Evolutionary conservation across 164 flowering plant species (phyloP), one percentile per base, ranked within the genome.

Genomic region (Houttuynia cordata): DNA sequence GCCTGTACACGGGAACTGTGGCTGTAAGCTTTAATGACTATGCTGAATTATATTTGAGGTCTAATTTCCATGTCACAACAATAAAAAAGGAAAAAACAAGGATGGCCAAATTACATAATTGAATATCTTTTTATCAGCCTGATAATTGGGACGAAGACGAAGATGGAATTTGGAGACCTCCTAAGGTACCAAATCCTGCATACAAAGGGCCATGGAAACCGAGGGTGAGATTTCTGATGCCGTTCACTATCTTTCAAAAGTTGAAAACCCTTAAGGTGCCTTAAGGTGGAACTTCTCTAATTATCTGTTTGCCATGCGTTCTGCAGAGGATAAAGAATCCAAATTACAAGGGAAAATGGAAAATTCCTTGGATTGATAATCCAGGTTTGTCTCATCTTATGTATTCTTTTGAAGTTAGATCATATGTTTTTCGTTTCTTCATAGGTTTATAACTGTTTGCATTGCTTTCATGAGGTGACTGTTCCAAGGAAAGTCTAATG

Each of bases 201-300:
- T 89, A 83, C 75, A 89, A 82, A 76, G 98, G 98, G 51, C 91
- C 96, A 57, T 92, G 98, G 97, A 92, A 86, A 76, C 85, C 70
- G 17, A 92, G 83, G 94, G 98, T 87, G 22, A 37, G 73, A 57
- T 19, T 10, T 10, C 37, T 18, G 45, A 6, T 9, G 23, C 40
- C 60, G 19, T 53, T 21, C 49, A 30, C 37, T 30, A 37, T 18
- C n/a, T 42, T 59, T 19, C 25, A 42, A 49, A 19, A 60, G 53
- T 24, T 25, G 54, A 13, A 34, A 14, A 51, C 21, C n/a, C n/a
- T n/a, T n/a, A n/a, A n/a, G n/a, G n/a, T n/a, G n/a, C n/a, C n/a
- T 52, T 55, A 21, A 3, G 34, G 62, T 8, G 22, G 24, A 23
- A 24, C 30, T 59, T n/a, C 52, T 54, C 19, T 63, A 30, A 24